A percentile compares a stretch with the other conserved stretches of the same genome.
These are phyloP conservation scores for Claviceps digitariae DNA, from an alignment of 2,329 filamentous ascomycete genomes.

Conservation along the genomic window DNA sequence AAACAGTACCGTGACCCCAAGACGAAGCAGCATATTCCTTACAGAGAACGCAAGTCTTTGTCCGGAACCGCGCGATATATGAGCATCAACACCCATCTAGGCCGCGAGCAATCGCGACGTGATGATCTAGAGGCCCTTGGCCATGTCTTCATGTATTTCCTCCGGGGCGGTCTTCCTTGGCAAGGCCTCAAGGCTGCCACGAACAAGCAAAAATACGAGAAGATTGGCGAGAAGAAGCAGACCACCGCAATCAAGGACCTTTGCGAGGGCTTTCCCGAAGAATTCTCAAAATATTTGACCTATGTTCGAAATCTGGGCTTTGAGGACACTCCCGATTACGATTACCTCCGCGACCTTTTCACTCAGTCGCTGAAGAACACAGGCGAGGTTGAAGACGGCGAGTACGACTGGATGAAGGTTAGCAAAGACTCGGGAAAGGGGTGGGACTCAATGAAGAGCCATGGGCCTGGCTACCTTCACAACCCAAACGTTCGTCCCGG, in stretches of 20 bases:
- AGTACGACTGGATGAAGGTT: constrained; percentile 99
- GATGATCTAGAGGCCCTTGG: constrained; percentile 86
- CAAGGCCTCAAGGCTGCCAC: constrained; percentile 61
- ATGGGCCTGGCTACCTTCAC: constrained; percentile 48
- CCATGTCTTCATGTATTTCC: constrained; percentile 64
- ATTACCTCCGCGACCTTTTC: constrained; percentile 92
- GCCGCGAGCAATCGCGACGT: constrained; percentile 86
- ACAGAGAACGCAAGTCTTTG: constrained; percentile 89
- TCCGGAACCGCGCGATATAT: constrained; percentile 97
- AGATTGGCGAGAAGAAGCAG: constrained; percentile 99
- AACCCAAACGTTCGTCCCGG: constrained; percentile 67
- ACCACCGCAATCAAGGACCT: constrained; percentile 94
- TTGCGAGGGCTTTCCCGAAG: constrained; percentile 89
- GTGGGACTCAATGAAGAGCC: constrained; percentile 64
- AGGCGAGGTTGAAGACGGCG: constrained; percentile 89
- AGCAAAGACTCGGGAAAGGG: constrained; percentile 73
- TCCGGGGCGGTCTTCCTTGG: constrained; percentile 58
- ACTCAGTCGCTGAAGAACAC: constrained; percentile 90
- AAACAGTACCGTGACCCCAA: constrained; percentile 99
- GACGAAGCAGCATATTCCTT: constrained; percentile 97
- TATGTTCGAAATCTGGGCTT: constrained; percentile 97
- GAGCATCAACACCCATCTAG: constrained; percentile 98
- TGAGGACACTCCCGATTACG: constrained; percentile 96
- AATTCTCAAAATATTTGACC: constrained; percentile 94
- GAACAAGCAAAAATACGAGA: constrained; percentile 97